These are phyloP conservation scores for Colletotrichum eleusines DNA, from an alignment of 2,329 filamentous ascomycete genomes.

Conservation along the genomic window DNA sequence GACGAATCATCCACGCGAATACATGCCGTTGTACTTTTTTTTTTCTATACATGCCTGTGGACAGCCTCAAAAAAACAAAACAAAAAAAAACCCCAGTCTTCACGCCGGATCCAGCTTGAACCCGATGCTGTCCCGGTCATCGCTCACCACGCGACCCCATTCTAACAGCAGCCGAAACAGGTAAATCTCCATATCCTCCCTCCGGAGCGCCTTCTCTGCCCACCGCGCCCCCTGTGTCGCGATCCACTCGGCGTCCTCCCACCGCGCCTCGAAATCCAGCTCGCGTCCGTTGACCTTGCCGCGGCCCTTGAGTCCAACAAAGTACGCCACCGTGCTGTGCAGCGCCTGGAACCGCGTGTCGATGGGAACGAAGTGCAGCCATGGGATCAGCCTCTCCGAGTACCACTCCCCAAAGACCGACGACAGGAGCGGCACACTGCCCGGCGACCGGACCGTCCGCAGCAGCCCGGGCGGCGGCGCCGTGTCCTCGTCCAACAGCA, in stretches of 20 bases:
- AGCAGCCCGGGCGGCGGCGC: slow-evolving; percentile 73
- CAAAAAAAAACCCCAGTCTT: neutral
- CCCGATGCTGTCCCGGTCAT: slow-evolving; percentile 63
- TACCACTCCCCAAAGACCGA: slow-evolving; percentile 85
- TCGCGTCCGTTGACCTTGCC: slow-evolving; percentile 59
- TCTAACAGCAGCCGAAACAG: slow-evolving; percentile 82
- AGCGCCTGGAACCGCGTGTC: slow-evolving; percentile 80
- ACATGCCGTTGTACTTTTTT: neutral
- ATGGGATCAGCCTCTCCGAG: slow-evolving; percentile 78
- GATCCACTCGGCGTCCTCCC: slow-evolving; percentile 72
- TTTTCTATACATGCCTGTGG: neutral
- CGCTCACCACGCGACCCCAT: slow-evolving; percentile 78
- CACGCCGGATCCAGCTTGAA: slow-evolving; percentile 46
- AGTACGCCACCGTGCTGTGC: slow-evolving; percentile 81
- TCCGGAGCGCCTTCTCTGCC: slow-evolving; percentile 72
- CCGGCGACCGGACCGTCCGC: slow-evolving; percentile 71
- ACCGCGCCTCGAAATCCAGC: slow-evolving; percentile 61
- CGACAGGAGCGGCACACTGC: slow-evolving; percentile 75
- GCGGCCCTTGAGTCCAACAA: slow-evolving; percentile 67
- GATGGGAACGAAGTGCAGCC: slow-evolving; percentile 85
- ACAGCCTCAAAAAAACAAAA: neutral
- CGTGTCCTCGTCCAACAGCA: slow-evolving; percentile 78
- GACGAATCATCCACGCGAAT: neutral
- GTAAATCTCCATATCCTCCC: slow-evolving; percentile 85
- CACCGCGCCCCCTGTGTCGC: slow-evolving; percentile 74